phyloP scores from a whole-genome alignment of 768 basidiomycete species.

The Leccinum boreale region DNA sequence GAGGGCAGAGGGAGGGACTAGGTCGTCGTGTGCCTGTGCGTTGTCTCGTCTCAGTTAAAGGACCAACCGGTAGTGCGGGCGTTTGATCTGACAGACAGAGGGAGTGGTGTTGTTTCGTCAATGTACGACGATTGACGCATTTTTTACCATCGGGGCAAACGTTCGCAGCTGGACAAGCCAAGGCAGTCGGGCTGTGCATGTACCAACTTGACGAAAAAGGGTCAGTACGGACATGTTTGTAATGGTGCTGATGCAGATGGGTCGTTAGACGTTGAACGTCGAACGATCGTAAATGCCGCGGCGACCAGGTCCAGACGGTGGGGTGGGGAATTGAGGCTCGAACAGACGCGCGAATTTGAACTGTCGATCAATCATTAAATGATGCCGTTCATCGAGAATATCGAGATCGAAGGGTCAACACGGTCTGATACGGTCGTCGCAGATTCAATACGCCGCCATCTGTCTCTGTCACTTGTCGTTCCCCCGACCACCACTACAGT shows the following conservation, averaged over 20 bases:
- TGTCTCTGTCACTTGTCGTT: background rate
- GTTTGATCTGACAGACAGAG: background rate
- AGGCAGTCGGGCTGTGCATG: background rate
- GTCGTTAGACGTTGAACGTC: background rate
- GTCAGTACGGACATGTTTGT: background rate
- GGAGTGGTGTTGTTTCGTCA: background rate
- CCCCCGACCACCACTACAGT: background rate
- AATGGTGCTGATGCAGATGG: background rate
- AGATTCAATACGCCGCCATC: background rate
- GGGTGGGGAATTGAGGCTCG: background rate
- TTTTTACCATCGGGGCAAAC: background rate
- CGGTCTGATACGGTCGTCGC: background rate
- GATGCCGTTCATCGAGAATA: background rate
- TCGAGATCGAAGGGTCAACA: background rate
- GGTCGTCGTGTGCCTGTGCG: background rate
- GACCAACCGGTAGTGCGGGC: background rate
- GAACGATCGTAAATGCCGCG: background rate
- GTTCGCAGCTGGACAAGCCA: background rate
- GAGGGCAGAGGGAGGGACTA: slow-evolving; percentile 2
- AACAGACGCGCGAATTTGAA: background rate
- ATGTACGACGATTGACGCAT: background rate
- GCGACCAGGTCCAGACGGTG: background rate
- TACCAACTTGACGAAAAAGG: background rate
- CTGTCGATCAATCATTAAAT: slow-evolving; percentile 1
- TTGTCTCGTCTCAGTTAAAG: slow-evolving; percentile 4